These are phyloP conservation scores for Nicotiana tomentosiformis DNA, from an alignment of 257 asterid species.

Conservation along the genomic window DNA sequence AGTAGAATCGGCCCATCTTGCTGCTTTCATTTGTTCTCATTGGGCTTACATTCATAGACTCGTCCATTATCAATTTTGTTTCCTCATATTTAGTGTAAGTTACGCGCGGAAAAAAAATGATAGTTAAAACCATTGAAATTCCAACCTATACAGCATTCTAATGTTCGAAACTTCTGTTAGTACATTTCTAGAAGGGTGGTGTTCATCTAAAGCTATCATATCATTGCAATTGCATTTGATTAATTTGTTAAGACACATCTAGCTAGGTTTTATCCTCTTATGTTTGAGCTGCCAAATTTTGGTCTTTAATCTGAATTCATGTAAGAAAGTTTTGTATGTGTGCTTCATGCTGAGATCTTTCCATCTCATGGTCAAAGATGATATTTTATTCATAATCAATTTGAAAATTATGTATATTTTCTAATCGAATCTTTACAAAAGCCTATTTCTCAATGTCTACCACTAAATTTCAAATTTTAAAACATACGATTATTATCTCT, in stretches of 20 bases:
- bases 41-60: background rate
- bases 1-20: background rate
- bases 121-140: background rate
- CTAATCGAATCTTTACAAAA: background rate
- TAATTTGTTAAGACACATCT: too few relatives aligned
- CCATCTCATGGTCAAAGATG: background rate
- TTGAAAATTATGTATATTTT: background rate
- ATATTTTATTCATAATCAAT: background rate
- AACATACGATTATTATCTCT: background rate
- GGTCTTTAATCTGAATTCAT: background rate
- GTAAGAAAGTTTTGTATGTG: background rate
- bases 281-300: background rate
- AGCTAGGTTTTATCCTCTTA: background rate
- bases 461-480: background rate
- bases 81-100: background rate
- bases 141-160: background rate
- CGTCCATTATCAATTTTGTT: background rate
- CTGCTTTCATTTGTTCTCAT: background rate
- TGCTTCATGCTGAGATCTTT: background rate
- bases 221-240: too few relatives aligned
- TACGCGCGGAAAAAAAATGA: background rate
- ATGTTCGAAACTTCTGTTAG: background rate
- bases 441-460: background rate
- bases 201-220: too few relatives aligned
- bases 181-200: too few relatives aligned